phyloP scores from a whole-genome alignment of 1,284 basidiomycete genomes.

The Rhodotorula sp. region DNA sequence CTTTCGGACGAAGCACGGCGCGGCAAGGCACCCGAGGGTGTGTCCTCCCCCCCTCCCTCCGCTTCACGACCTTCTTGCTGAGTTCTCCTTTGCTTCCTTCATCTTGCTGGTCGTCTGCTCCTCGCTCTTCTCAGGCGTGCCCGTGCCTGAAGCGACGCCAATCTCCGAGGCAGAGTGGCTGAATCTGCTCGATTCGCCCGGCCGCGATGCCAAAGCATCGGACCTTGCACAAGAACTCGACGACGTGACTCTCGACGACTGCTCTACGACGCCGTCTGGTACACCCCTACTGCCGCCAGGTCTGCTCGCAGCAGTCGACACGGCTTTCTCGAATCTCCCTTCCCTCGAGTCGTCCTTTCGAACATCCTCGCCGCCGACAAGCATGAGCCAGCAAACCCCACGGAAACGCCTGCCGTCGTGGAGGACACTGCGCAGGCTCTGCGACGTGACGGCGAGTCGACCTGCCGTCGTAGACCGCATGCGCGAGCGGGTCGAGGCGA shows the following conservation, averaged over 20 bases:
- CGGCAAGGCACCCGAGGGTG: slow-evolving; percentile 6
- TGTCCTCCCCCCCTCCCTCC: neutral
- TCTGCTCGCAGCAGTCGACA: neutral
- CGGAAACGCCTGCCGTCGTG: neutral
- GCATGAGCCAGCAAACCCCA: neutral
- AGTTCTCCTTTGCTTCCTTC: too few relatives aligned
- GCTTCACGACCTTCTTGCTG: neutral
- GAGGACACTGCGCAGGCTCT: slow-evolving; percentile 10
- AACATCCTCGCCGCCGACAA: neutral
- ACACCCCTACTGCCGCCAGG: neutral
- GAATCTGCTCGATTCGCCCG: neutral
- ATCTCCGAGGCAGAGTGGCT: neutral
- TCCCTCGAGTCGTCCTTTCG: slow-evolving; percentile 29
- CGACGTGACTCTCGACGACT: neutral
- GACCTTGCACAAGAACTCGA: neutral
- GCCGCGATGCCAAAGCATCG: neutral
- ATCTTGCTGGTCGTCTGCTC: too few relatives aligned
- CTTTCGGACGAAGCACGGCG: neutral
- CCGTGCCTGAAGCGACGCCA: neutral
- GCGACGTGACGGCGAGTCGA: neutral
- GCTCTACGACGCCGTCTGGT: neutral
- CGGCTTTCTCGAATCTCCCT: slow-evolving; percentile 21
- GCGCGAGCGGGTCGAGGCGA: slow-evolving; percentile 11
- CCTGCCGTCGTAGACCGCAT: slow-evolving; percentile 22
- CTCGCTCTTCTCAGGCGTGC: neutral